Evolutionary conservation across 83 land plant genomes (phyloP).

Genomic region (Diphasiastrum complanatum): DNA sequence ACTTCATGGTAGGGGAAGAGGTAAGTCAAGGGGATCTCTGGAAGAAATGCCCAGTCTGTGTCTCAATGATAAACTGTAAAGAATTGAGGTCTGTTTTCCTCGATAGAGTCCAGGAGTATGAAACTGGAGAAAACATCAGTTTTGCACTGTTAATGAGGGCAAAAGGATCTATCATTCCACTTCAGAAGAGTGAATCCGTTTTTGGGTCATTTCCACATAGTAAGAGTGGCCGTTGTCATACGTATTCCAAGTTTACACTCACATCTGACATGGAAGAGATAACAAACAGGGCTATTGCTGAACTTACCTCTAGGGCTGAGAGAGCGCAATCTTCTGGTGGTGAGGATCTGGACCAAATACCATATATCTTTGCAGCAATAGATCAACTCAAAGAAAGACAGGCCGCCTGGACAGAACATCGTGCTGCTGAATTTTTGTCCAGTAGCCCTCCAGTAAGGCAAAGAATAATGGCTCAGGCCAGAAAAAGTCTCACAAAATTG

Average conservation of each 20-base stretch:
- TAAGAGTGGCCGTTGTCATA: slow-evolving; percentile 35
- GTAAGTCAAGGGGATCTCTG: slow-evolving; percentile 52
- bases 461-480: slow-evolving; percentile 31
- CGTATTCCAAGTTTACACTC: slow-evolving; percentile 72
- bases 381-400: slow-evolving; percentile 76
- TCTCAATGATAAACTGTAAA: slow-evolving; percentile 67
- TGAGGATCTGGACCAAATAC: slow-evolving; percentile 80
- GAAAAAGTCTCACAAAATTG: slow-evolving; percentile 11
- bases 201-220: slow-evolving; percentile 20
- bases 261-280: slow-evolving; percentile 72
- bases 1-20: slow-evolving; percentile 56
- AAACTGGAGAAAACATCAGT: slow-evolving; percentile 52
- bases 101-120: slow-evolving; percentile 55
- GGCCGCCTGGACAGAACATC: slow-evolving; percentile 62
- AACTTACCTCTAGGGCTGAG: slow-evolving; percentile 61
- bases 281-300: slow-evolving; percentile 57
- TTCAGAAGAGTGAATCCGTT: slow-evolving; percentile 30
- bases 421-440: slow-evolving; percentile 29
- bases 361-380: slow-evolving; percentile 79
- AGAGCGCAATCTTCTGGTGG: slow-evolving; percentile 60
- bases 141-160: slow-evolving; percentile 75
- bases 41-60: slow-evolving; percentile 89
- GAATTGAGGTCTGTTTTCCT: slow-evolving; percentile 64
- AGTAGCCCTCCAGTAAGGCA: slow-evolving; percentile 36
- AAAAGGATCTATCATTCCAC: slow-evolving; percentile 58